Percentiles rank a stretch among this genome's conserved stretches.
Conservation (phyloP, 208 protist genomes). For the Leishmania braziliensis region DNA sequence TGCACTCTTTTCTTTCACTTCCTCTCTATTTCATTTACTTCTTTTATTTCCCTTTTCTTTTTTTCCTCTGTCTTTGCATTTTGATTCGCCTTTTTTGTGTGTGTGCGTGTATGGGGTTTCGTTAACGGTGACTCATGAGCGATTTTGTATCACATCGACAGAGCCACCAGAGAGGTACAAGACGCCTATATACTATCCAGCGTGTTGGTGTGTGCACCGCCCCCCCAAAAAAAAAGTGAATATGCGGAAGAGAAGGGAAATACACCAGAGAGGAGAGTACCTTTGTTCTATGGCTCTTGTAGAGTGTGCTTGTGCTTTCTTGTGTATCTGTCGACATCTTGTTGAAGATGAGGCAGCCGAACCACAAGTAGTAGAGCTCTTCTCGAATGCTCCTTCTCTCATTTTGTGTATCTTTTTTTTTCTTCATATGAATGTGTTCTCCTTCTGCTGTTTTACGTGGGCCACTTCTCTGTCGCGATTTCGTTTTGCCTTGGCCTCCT, state of each 20-base stretch:
- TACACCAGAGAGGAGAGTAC: neutral
- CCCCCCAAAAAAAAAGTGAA: neutral
- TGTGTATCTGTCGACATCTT: neutral
- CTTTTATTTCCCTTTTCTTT: neutral
- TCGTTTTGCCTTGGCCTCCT: neutral
- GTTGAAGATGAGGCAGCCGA: neutral
- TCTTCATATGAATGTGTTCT: neutral
- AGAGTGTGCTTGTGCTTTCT: neutral
- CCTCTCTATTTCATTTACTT: conserved; percentile 1
- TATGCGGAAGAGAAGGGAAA: neutral
- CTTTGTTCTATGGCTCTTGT: neutral
- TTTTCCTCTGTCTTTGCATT: neutral
- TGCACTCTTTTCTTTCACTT: neutral
- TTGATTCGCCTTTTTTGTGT: neutral
- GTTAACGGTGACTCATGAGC: neutral
- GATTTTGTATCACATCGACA: neutral
- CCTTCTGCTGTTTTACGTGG: neutral
- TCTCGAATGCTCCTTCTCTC: neutral
- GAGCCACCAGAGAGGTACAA: neutral
- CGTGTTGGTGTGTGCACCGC: neutral
- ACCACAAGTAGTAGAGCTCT: neutral
- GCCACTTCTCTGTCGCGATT: neutral
- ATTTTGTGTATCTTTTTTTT: neutral
- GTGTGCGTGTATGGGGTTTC: neutral
- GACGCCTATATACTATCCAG: neutral